phyloP scores from a whole-genome alignment of 495 filamentous ascomycete species.

The Podospora fimiseda region DNA sequence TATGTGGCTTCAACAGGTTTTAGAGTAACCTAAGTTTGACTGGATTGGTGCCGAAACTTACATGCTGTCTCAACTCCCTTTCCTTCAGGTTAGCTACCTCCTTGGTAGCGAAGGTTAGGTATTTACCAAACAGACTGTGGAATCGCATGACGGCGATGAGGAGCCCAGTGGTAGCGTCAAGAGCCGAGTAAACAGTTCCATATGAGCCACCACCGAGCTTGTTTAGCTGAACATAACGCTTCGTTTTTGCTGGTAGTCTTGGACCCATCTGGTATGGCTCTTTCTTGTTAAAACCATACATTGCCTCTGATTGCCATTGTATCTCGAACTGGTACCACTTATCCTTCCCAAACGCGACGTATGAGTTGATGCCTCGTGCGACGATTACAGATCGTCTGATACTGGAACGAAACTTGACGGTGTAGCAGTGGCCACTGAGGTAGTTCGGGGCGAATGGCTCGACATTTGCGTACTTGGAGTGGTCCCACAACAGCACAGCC shows the following conservation, averaged over 20 bases:
- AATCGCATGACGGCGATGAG: constrained; percentile 32
- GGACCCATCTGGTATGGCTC: constrained; percentile 21
- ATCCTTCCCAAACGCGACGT: constrained; percentile 23
- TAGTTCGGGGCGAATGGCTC: constrained; percentile 13
- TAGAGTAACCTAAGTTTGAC: background rate
- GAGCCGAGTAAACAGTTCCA: constrained; percentile 21
- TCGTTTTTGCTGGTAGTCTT: constrained; percentile 17
- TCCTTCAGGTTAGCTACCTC: constrained; percentile 26
- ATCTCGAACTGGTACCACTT: constrained; percentile 27
- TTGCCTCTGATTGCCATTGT: constrained; percentile 17
- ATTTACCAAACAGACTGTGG: constrained; percentile 26
- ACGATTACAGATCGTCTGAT: constrained; percentile 21
- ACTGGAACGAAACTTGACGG: constrained; percentile 17
- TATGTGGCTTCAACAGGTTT: too few relatives aligned
- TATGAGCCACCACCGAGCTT: constrained; percentile 29
- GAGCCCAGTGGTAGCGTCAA: constrained; percentile 20
- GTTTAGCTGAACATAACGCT: constrained; percentile 18
- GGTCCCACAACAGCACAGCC: constrained; percentile 25
- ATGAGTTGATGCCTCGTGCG: constrained; percentile 23
- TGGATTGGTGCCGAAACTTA: constrained; percentile 7
- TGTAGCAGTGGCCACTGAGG: constrained; percentile 4
- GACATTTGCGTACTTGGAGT: constrained; percentile 16
- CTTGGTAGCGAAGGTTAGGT: constrained; percentile 23
- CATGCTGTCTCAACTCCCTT: constrained; percentile 19
- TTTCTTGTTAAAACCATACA: constrained; percentile 19